These are phyloP conservation scores for Irpex sp. DNA, from an alignment of 1,284 basidiomycete genomes.

Conservation along the genomic window DNA sequence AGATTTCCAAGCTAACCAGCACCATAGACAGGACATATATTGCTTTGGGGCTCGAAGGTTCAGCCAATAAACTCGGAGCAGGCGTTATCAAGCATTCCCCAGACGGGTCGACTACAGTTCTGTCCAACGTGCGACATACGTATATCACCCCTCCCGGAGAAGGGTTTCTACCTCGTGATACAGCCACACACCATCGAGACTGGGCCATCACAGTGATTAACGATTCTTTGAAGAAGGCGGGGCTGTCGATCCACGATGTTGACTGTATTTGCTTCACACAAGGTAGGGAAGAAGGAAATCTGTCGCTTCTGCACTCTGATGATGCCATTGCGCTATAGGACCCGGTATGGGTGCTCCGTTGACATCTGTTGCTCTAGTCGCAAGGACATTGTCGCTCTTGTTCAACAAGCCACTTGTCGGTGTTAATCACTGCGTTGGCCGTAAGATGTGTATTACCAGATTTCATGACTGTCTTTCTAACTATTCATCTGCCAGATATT, in stretches of 20 bases:
- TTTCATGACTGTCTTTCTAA: not conserved
- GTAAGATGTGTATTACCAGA: slow-evolving; percentile 48
- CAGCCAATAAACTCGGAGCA: slow-evolving; percentile 97
- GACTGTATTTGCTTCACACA: slow-evolving; percentile 98
- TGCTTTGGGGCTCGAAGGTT: slow-evolving; percentile 89
- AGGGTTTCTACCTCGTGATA: slow-evolving; percentile 95
- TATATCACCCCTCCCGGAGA: slow-evolving; percentile 98
- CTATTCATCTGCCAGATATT: slow-evolving; percentile 63
- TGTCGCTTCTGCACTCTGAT: not conserved
- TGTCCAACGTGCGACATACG: slow-evolving; percentile 91
- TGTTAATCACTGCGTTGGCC: slow-evolving; percentile 98
- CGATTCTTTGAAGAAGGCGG: slow-evolving; percentile 75
- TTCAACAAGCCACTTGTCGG: slow-evolving; percentile 92
- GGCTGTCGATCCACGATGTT: slow-evolving; percentile 69
- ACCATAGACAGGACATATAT: slow-evolving; percentile 56
- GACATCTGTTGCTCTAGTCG: slow-evolving; percentile 94
- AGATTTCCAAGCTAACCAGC: not conserved
- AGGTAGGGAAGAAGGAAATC: slow-evolving; percentile 45
- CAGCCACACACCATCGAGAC: slow-evolving; percentile 92
- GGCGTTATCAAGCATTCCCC: slow-evolving; percentile 86
- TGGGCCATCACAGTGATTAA: slow-evolving; percentile 87
- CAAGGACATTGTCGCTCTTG: slow-evolving; percentile 85
- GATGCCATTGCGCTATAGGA: slow-evolving; percentile 45
- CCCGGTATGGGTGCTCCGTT: slow-evolving; percentile 99
- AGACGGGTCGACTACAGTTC: slow-evolving; percentile 64